These are phyloP conservation scores for Botryotinia calthae DNA, from an alignment of 2,329 filamentous ascomycete genomes.

Conservation along the genomic window DNA sequence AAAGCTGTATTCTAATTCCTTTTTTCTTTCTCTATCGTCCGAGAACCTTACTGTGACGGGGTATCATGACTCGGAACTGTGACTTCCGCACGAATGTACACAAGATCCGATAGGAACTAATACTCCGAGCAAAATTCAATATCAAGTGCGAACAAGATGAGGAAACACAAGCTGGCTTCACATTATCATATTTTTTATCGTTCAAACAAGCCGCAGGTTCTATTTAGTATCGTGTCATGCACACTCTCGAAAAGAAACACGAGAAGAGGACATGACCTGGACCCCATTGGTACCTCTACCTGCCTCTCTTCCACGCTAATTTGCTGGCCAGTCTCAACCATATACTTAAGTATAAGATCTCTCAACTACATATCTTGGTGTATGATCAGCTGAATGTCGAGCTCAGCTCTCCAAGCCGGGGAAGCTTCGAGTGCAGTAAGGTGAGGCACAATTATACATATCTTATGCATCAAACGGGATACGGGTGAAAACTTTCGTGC, in stretches of 20 bases:
- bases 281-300: neutral
- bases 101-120: neutral
- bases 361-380: neutral
- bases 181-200: neutral
- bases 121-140: neutral
- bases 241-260: neutral
- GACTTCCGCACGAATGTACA: slow-evolving; percentile 1
- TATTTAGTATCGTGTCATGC: neutral
- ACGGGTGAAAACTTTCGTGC: neutral
- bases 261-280: neutral
- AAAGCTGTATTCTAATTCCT: neutral
- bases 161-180: neutral
- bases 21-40: neutral
- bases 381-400: neutral
- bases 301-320: neutral
- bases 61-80: neutral
- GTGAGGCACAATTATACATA: neutral
- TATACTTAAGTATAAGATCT: neutral
- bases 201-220: neutral
- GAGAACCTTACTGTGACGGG: neutral
- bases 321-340: neutral
- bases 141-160: neutral
- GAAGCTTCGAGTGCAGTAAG: neutral
- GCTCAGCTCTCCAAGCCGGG: neutral
- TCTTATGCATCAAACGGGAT: neutral